Percentiles rank a stretch among this genome's conserved stretches.
These are phyloP conservation scores for Adansonia madagascariensis DNA, from an alignment of 441 rosid genomes.

Conservation along the genomic window DNA sequence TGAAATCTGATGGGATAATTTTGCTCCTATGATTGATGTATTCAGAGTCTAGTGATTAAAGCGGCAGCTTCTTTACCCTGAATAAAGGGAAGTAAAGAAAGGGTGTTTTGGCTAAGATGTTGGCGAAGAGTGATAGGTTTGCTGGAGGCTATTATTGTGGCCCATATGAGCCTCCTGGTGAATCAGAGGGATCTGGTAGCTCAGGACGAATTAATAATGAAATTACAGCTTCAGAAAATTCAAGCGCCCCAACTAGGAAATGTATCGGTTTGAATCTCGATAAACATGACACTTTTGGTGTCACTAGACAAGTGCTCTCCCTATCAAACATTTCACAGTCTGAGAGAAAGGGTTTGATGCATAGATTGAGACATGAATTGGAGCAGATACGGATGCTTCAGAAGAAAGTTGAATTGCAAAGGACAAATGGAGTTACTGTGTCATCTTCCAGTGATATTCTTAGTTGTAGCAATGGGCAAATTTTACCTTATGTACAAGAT, in stretches of 20 bases:
- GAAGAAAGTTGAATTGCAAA: constrained; percentile 52
- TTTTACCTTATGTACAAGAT: constrained; percentile 37
- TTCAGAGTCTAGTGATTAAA: constrained; percentile 44
- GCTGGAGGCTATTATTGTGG: constrained; percentile 55
- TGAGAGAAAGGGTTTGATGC: constrained; percentile 55
- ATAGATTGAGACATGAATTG: constrained; percentile 52
- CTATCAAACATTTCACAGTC: constrained; percentile 46
- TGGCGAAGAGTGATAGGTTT: constrained; percentile 59
- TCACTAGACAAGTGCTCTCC: constrained; percentile 55
- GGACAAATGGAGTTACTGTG: constrained; percentile 39
- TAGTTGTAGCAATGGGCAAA: constrained; percentile 48
- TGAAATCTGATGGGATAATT: constrained; percentile 31
- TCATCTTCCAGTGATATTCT: constrained; percentile 56
- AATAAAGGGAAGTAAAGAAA: constrained; percentile 19
- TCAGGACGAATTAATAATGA: constrained; percentile 57
- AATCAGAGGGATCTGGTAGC: constrained; percentile 66
- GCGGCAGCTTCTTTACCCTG: constrained; percentile 12
- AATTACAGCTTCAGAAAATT: constrained; percentile 60
- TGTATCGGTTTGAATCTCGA: constrained; percentile 52
- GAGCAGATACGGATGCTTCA: constrained; percentile 53
- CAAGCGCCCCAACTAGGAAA: constrained; percentile 51
- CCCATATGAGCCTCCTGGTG: constrained; percentile 50
- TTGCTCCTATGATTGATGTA: constrained; percentile 32
- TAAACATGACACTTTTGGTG: constrained; percentile 51
- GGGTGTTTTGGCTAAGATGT: constrained; percentile 39